These are phyloP conservation scores for Ramularia collo-cygni DNA, from an alignment of 2,329 filamentous ascomycete species.

Conservation along the genomic window DNA sequence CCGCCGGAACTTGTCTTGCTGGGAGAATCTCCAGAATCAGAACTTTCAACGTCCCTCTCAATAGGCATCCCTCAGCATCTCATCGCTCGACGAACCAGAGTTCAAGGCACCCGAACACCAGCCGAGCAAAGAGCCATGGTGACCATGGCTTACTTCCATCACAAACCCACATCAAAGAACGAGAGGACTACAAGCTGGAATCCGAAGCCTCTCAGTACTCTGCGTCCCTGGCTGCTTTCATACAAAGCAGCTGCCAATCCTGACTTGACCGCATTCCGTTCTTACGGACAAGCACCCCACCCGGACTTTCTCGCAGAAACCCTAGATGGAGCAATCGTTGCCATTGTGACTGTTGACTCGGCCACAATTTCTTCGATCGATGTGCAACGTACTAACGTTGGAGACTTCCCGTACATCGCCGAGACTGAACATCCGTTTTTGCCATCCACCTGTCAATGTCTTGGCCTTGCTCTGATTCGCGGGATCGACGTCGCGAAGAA, in stretches of 20 bases:
- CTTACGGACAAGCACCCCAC: constrained; percentile 59
- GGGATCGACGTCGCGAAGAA: constrained; percentile 54
- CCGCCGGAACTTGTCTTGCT: constrained; percentile 59
- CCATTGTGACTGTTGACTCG: constrained; percentile 55
- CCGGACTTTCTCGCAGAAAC: constrained; percentile 54
- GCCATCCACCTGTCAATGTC: no score
- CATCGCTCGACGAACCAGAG: constrained; percentile 55
- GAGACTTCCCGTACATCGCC: constrained; percentile 57
- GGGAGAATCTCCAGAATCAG: constrained; percentile 53
- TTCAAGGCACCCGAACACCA: constrained; percentile 52
- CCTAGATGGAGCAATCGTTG: constrained; percentile 64
- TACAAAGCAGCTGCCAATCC: constrained; percentile 44
- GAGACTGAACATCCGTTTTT: constrained; percentile 49
- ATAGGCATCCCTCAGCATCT: constrained; percentile 36
- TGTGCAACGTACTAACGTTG: constrained; percentile 39
- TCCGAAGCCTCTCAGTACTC: constrained; percentile 47
- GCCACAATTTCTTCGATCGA: constrained; percentile 4
- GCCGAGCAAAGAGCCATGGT: constrained; percentile 67
- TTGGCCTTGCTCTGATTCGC: constrained; percentile 63
- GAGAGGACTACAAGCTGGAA: constrained; percentile 38
- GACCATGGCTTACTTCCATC: constrained; percentile 72
- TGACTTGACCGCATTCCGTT: constrained; percentile 59
- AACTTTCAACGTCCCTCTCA: constrained; percentile 30
- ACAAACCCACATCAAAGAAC: constrained; percentile 3
- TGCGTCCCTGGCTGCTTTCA: constrained; percentile 55